A percentile compares a stretch with the other conserved stretches of the same genome.
These are phyloP conservation scores for Aspergillus awamori DNA, from an alignment of 2,329 filamentous ascomycete species.

Conservation along the genomic window DNA sequence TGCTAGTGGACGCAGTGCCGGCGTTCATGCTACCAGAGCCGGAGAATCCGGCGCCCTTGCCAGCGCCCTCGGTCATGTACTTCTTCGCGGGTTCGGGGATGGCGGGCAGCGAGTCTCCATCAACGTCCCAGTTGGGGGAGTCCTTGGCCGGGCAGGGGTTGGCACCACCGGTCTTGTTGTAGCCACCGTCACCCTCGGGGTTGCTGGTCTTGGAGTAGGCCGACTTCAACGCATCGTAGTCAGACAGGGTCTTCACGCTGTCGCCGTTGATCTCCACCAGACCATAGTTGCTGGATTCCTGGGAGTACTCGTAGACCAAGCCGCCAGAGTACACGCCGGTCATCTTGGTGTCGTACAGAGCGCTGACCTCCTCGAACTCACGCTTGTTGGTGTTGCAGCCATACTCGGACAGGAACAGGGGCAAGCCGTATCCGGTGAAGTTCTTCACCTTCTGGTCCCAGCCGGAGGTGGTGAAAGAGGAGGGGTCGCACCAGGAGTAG, in stretches of 20 bases:
- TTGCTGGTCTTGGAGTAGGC: constrained; percentile 54
- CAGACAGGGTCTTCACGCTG: constrained; percentile 59
- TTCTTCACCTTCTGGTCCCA: constrained; percentile 89
- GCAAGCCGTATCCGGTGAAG: constrained; percentile 82
- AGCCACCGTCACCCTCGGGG: constrained; percentile 61
- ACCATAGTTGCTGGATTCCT: constrained; percentile 79
- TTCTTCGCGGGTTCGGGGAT: constrained; percentile 59
- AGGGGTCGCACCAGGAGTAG: constrained; percentile 74
- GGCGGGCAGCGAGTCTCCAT: constrained; percentile 56
- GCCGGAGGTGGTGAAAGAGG: constrained; percentile 74
- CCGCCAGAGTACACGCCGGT: constrained; percentile 89
- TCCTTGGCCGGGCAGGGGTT: constrained; percentile 58
- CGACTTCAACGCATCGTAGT: constrained; percentile 63
- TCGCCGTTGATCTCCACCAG: constrained; percentile 68
- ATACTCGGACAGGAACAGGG: constrained; percentile 93
- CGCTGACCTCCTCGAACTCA: constrained; percentile 74
- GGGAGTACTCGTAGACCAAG: constrained; percentile 93
- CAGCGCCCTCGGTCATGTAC: constrained; percentile 62
- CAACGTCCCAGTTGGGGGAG: constrained; percentile 60
- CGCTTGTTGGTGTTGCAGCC: constrained; percentile 85
- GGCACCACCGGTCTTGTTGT: constrained; percentile 57
- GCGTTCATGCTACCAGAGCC: constrained; percentile 60
- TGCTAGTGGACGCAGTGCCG: constrained; percentile 53
- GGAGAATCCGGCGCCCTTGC: constrained; percentile 57
- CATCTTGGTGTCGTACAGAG: constrained; percentile 84